Base-by-base conservation (phyloP, 176 grass and related monocot genomes). In the Thinopyrum elongatum region DNA sequence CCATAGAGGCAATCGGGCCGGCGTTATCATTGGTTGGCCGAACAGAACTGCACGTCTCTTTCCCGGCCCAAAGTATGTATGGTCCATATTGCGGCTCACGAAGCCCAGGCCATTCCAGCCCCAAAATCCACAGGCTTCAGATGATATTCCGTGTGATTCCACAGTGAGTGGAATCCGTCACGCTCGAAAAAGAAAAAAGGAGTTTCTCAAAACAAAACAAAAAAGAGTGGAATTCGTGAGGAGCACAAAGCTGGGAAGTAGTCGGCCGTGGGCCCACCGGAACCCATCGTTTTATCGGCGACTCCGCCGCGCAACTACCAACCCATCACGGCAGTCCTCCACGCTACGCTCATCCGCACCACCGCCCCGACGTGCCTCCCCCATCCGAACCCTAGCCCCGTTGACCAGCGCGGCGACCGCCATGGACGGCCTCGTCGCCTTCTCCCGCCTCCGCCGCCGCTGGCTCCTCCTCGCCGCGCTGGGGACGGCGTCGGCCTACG, bases 371-470 rank as follows among this genome's bases (percentile, higher is more conserved):
- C 67, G 67, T 28, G 73, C 75, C 2, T 7, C 19, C 19, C 71
- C 59, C n/a, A 60, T 13, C 59, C 21, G 13, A 83, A 78, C 83
- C 83, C 83, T 87, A 66, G 34, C 83, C 69, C 57, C 51, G 81
- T 33, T 55, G 71, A 36, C 76, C 66, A 42, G 41, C 41, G 10
- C 10, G 41, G 41, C 41, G 41, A 55, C 69, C 66, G 14, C 66
- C 55, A 92, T 92, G 90, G 80, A 88, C 71, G 22, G 72, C 27
- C 85, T 98, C 28, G 39, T 81, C 79, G 72, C 75, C 81, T 58
- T 89, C 77, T 88, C 91, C 47, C 82, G 65, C 44, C 90, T 90
- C 5, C 97, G 88, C 8, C 85, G 94, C n/a, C 90, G 94, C 33
- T 73, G 87, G 79, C 65, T 96, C 28, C 84, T 90, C 77, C 60